phyloP scores from a whole-genome alignment of 1,284 basidiomycete genomes.

The Microbotryomycetes sp. region DNA sequence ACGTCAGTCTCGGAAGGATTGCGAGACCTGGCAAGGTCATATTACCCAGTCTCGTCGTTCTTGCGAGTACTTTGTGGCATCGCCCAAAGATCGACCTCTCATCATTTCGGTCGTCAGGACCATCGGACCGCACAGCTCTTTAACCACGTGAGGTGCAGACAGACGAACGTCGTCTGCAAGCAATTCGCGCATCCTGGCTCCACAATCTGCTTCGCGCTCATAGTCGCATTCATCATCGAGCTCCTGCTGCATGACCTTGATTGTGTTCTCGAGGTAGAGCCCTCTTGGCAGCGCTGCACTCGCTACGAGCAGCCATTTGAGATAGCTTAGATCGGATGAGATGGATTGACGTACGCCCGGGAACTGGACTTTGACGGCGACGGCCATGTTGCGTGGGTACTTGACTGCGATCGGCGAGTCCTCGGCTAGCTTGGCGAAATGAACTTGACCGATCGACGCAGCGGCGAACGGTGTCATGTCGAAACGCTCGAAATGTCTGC shows the following conservation, averaged over 20 bases:
- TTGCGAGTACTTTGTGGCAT: conserved; percentile 57
- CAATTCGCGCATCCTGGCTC: conserved; percentile 56
- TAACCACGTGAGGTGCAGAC: conserved; percentile 71
- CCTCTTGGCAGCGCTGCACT: conserved; percentile 78
- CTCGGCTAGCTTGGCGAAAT: conserved; percentile 60
- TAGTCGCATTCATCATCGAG: conserved; percentile 96
- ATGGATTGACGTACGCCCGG: conserved; percentile 85
- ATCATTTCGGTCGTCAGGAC: conserved; percentile 90
- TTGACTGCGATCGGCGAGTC: conserved; percentile 12
- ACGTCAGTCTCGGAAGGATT: neutral
- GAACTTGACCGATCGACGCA: conserved; percentile 96
- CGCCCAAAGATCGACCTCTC: conserved; percentile 66
- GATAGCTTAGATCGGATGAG: conserved; percentile 76
- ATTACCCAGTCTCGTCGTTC: conserved; percentile 67
- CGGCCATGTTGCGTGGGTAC: conserved; percentile 47
- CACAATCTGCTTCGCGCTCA: conserved; percentile 71
- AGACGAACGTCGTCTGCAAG: conserved; percentile 59
- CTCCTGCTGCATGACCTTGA: conserved; percentile 82
- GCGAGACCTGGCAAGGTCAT: conserved; percentile 9
- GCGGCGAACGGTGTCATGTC: conserved; percentile 86
- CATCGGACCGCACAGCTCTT: conserved; percentile 67
- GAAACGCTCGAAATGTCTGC: conserved; percentile 64
- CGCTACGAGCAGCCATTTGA: conserved; percentile 74
- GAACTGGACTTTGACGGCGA: conserved; percentile 96
- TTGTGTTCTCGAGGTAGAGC: conserved; percentile 79